These are phyloP conservation scores for Malassezia pachydermatis DNA, from an alignment of 1,284 basidiomycete genomes.

Conservation along the genomic window DNA sequence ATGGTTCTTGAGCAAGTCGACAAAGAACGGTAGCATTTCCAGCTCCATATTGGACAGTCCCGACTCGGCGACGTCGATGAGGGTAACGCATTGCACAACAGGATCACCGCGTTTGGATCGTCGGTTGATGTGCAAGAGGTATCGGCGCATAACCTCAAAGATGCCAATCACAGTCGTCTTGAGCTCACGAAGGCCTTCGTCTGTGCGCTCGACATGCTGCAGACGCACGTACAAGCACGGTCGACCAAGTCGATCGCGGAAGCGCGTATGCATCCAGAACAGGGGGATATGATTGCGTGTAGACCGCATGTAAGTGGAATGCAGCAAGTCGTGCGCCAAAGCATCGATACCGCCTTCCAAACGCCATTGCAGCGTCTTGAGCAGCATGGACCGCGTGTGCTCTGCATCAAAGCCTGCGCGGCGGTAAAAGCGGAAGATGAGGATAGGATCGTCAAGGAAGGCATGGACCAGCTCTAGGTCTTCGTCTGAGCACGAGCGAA, in stretches of 20 bases:
- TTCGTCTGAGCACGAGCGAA: constrained; percentile 1
- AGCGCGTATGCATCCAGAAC: constrained; percentile 39
- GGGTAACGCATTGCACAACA: constrained; percentile 35
- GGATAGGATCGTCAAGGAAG: constrained; percentile 8
- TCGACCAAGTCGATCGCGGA: constrained; percentile 35
- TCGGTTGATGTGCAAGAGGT: constrained; percentile 19
- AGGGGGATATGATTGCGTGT: constrained; percentile 24
- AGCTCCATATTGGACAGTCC: constrained; percentile 44
- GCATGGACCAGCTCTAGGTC: constrained; percentile 3
- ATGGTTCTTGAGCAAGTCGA: constrained; percentile 45
- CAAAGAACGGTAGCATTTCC: constrained; percentile 41
- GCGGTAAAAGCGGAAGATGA: constrained; percentile 14
- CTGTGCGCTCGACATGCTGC: constrained; percentile 32
- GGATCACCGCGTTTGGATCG: constrained; percentile 1
- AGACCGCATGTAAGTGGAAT: constrained; percentile 16
- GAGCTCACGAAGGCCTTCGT: constrained; percentile 34
- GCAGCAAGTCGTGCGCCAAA: constrained; percentile 11
- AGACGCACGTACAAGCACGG: constrained; percentile 40
- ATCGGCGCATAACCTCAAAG: constrained; percentile 41
- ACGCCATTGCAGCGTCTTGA: constrained; percentile 13
- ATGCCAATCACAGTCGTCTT: constrained; percentile 43
- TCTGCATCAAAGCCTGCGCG: constrained; percentile 8
- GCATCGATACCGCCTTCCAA: constrained; percentile 11
- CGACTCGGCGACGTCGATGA: constrained; percentile 28
- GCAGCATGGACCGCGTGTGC: neutral